Evolutionary conservation across 306 rosid species (phyloP).

Genomic region (Malus sieversii): DNA sequence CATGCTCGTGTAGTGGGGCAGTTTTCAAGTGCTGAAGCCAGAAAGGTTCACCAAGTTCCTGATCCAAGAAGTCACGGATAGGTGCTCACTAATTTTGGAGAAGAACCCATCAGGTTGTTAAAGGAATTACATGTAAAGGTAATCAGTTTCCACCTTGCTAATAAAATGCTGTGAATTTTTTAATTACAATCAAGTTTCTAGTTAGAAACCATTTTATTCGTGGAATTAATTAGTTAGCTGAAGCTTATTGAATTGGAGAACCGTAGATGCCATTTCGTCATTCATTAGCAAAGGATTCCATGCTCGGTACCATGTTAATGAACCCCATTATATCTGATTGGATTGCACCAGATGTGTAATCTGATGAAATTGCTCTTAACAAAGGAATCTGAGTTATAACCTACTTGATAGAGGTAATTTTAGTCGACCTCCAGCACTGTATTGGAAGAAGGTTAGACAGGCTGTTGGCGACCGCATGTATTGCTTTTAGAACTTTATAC

Average conservation of each 20-base stretch:
- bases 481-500: background rate
- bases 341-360: background rate
- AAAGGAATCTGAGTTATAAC: background rate
- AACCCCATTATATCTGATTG: background rate
- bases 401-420: background rate
- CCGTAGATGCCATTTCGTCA: background rate
- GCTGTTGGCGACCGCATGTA: background rate
- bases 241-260: background rate
- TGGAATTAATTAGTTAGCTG: background rate
- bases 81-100: constrained; percentile 12
- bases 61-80: constrained; percentile 66
- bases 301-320: background rate
- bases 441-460: no score
- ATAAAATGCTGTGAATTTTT: background rate
- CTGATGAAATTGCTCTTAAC: background rate
- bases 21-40: constrained; percentile 74
- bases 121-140: constrained; percentile 19
- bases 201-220: background rate
- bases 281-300: background rate
- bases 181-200: constrained; percentile 9
- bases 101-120: constrained; percentile 8
- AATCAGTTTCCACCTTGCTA: constrained; percentile 4
- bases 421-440: background rate
- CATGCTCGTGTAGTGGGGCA: constrained; percentile 82
- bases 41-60: constrained; percentile 80